phyloP scores from a whole-genome alignment of 768 basidiomycete species.

The Lactifluus echinatus region DNA sequence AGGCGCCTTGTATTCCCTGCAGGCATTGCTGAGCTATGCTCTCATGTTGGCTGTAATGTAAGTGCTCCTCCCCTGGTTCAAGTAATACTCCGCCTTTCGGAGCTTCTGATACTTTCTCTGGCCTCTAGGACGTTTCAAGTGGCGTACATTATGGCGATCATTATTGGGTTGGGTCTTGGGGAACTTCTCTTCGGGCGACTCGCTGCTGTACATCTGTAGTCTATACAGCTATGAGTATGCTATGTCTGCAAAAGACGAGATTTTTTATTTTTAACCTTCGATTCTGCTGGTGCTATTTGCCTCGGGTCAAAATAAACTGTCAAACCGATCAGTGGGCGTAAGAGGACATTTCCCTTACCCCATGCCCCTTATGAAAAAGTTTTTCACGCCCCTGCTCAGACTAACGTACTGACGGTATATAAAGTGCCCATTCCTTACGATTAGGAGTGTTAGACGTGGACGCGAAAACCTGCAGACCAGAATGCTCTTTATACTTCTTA shows the following conservation, averaged over 20 bases:
- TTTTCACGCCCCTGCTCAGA: conserved; percentile 14
- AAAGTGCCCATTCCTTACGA: too few relatives aligned
- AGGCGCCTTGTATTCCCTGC: conserved; percentile 54
- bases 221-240: not conserved
- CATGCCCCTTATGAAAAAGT: conserved; percentile 1
- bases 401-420: too few relatives aligned
- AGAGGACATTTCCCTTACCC: too few relatives aligned
- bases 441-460: too few relatives aligned
- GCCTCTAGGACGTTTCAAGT: conserved; percentile 71
- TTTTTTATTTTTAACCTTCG: not conserved
- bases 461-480: not conserved
- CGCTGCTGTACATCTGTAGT: conserved; percentile 20
- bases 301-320: too few relatives aligned
- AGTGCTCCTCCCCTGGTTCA: conserved; percentile 26
- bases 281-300: too few relatives aligned
- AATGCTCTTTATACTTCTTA: conserved; percentile 34
- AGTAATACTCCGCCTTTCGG: conserved; percentile 3
- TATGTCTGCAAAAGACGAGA: not conserved
- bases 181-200: conserved; percentile 65
- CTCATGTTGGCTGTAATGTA: conserved; percentile 83
- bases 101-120: conserved; percentile 12
- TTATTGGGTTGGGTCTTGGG: conserved; percentile 64
- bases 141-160: conserved; percentile 63
- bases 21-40: conserved; percentile 52
- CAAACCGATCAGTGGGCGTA: too few relatives aligned